Conservation (phyloP, 179 eudicot species). For the Heliamphora pulchella region DNA sequence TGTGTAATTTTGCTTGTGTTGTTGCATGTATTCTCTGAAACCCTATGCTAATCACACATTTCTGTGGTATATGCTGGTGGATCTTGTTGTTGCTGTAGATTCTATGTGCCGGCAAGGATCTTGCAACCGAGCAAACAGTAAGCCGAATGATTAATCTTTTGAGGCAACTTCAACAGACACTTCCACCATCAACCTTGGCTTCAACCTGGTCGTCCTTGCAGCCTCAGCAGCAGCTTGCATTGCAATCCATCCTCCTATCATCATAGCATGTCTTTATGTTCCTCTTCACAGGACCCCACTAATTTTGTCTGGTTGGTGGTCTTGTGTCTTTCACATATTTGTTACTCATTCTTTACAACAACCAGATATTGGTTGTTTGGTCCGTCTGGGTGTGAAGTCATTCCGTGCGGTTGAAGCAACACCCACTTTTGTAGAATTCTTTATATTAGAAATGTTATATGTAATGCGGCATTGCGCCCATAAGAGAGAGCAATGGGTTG, state of each 20-base stretch:
- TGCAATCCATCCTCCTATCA: constrained; percentile 74
- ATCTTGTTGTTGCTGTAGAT: constrained; percentile 36
- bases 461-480: too few species aligned
- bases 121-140: constrained; percentile 86
- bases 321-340: constrained; percentile 19
- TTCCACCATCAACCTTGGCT: constrained; percentile 74
- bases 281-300: constrained; percentile 9
- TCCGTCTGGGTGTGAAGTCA: too few species aligned
- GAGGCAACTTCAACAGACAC: constrained; percentile 83
- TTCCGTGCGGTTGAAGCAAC: too few species aligned
- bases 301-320: constrained; percentile 16
- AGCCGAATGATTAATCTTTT: constrained; percentile 64
- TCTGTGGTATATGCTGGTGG: too few species aligned
- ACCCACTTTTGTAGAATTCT: too few species aligned
- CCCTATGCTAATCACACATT: too few species aligned
- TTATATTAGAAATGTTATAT: too few species aligned
- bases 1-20: too few species aligned
- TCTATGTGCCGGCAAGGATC: constrained; percentile 79
- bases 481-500: too few species aligned
- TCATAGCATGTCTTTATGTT: constrained; percentile 15
- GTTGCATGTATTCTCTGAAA: too few species aligned
- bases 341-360: constrained; percentile 37
- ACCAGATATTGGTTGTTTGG: too few species aligned
- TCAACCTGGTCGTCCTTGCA: constrained; percentile 80
- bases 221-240: constrained; percentile 84